These are phyloP conservation scores for Rhizodiscina lignyota DNA, from an alignment of 495 filamentous ascomycete genomes.

Conservation along the genomic window DNA sequence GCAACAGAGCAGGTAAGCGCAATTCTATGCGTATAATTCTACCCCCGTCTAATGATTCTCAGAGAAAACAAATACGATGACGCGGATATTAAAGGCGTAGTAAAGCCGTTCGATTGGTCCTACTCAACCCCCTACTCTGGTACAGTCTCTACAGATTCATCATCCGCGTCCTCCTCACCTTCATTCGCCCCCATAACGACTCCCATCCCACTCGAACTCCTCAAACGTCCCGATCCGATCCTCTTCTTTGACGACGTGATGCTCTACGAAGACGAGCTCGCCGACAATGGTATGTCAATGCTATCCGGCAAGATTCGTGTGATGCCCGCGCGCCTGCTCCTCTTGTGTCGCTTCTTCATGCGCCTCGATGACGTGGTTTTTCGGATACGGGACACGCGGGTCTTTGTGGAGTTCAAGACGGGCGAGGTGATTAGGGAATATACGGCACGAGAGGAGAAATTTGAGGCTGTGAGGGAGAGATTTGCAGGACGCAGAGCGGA, in stretches of 20 bases:
- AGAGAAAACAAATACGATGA: constrained; percentile 74
- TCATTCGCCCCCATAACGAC: constrained; percentile 33
- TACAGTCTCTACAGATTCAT: constrained; percentile 26
- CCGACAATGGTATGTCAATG: constrained; percentile 88
- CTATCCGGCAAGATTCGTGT: constrained; percentile 78
- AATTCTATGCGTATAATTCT: constrained; percentile 1
- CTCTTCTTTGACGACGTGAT: constrained; percentile 88
- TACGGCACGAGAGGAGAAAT: constrained; percentile 61
- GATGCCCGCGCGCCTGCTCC: constrained; percentile 71
- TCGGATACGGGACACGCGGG: constrained; percentile 71
- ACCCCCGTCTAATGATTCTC: neutral
- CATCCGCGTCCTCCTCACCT: constrained; percentile 12
- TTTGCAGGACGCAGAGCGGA: constrained; percentile 57
- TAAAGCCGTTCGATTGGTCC: constrained; percentile 95
- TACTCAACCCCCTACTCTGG: constrained; percentile 80
- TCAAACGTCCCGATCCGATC: constrained; percentile 80
- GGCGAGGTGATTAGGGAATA: constrained; percentile 80
- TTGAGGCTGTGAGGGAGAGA: constrained; percentile 57
- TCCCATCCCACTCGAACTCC: constrained; percentile 65
- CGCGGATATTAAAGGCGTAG: constrained; percentile 80
- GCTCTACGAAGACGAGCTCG: constrained; percentile 92
- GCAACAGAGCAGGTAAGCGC: constrained; percentile 53
- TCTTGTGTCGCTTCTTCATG: constrained; percentile 84
- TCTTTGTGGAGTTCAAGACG: constrained; percentile 80
- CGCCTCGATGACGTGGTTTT: constrained; percentile 78